Conservation (phyloP, 345 rosid species). For the Sisymbrium altissimum region DNA sequence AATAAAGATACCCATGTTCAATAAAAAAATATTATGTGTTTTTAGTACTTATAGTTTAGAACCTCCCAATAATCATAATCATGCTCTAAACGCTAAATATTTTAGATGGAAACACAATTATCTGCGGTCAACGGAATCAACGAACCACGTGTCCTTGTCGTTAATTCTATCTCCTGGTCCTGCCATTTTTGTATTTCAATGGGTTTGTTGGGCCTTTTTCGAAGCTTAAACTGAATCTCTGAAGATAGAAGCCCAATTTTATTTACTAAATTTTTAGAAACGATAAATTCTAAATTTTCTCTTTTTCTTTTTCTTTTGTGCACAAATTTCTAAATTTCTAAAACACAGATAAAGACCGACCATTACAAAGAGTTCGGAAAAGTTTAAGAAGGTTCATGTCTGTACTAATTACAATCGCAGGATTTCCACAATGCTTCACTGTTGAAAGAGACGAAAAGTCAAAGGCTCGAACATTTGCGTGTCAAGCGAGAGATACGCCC, state of each 20-base stretch:
- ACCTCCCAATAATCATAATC: too few relatives aligned
- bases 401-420: constrained; percentile 24
- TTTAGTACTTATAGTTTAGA: too few relatives aligned
- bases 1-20: too few relatives aligned
- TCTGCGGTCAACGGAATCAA: too few relatives aligned
- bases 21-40: too few relatives aligned
- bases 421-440: constrained; percentile 7
- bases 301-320: too few relatives aligned
- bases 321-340: background rate
- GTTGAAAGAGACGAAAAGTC: constrained; percentile 14
- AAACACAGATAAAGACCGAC: background rate
- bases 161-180: background rate
- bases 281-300: background rate
- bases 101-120: too few relatives aligned
- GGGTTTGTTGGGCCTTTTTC: background rate
- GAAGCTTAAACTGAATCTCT: background rate
- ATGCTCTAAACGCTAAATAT: too few relatives aligned
- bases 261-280: background rate
- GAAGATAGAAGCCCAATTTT: background rate
- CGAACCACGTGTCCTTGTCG: too few relatives aligned
- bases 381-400: background rate
- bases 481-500: constrained; percentile 13
- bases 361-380: background rate
- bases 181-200: background rate
- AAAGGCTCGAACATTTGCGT: constrained; percentile 10